Percentiles rank a stretch among this genome's conserved stretches.
phyloP scores from a whole-genome alignment of 768 basidiomycete genomes.

The Mycena kentingensis region DNA sequence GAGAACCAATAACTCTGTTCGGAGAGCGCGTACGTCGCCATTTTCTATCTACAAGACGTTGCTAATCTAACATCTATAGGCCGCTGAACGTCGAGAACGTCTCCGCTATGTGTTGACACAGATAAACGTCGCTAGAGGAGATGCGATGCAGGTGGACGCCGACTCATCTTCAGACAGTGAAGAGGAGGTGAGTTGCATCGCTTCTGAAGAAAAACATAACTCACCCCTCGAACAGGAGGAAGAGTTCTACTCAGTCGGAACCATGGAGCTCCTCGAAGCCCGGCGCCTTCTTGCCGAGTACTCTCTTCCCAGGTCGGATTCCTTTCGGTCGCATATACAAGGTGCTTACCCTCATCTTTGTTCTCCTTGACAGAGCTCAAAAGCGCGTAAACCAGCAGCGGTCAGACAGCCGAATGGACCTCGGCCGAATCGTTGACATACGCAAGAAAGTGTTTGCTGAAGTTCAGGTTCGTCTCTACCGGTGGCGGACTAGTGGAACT shows the following conservation, averaged over 20 bases:
- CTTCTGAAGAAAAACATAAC: too few species aligned
- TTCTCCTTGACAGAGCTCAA: conserved; percentile 81
- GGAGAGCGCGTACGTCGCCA: conserved; percentile 85
- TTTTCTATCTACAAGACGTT: neutral
- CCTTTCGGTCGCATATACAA: conserved; percentile 58
- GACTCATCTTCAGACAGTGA: conserved; percentile 71
- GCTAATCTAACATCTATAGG: conserved; percentile 56
- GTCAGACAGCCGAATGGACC: conserved; percentile 82
- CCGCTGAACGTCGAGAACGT: conserved; percentile 94
- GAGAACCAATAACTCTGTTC: conserved; percentile 96
- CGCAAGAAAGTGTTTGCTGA: conserved; percentile 88
- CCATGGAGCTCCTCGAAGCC: conserved; percentile 82
- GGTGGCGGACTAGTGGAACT: neutral
- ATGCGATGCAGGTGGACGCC: conserved; percentile 73
- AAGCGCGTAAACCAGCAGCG: conserved; percentile 91
- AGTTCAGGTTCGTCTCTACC: conserved; percentile 68
- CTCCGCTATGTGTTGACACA: conserved; percentile 92
- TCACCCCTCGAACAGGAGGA: conserved; percentile 58
- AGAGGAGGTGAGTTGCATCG: conserved; percentile 49
- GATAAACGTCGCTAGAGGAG: conserved; percentile 86
- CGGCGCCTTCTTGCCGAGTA: conserved; percentile 87
- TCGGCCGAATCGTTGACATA: conserved; percentile 87
- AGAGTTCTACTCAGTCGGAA: conserved; percentile 95
- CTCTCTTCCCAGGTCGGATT: conserved; percentile 91
- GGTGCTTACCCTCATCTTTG: conserved; percentile 72